These are phyloP conservation scores for Hyaloperonospora arabidopsidis DNA, from an alignment of 352 stramenopile species.

Conservation along the genomic window DNA sequence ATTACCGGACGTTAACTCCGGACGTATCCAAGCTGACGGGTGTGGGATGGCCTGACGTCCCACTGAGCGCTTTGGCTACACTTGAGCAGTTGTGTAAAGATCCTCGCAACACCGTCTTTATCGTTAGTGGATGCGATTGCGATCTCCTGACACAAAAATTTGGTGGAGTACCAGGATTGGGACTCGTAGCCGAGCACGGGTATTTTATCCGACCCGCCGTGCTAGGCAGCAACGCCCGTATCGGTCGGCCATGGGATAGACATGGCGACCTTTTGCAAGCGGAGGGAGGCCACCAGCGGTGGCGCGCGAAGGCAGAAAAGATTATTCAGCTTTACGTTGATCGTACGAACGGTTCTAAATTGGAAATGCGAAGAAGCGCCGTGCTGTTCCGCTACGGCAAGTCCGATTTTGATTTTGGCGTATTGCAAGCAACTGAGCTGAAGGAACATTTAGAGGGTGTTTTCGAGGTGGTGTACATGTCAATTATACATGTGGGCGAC, in stretches of 20 bases:
- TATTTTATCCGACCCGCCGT: conserved; percentile 89
- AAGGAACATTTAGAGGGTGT: conserved; percentile 95
- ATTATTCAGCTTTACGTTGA: conserved; percentile 98
- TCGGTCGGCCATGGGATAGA: conserved; percentile 63
- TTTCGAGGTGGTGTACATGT: conserved; percentile 44
- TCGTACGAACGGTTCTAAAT: conserved; percentile 95
- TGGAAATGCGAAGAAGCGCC: conserved; percentile 96
- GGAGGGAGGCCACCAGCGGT: conserved; percentile 63
- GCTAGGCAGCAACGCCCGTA: conserved; percentile 57
- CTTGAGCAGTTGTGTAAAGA: conserved; percentile 92
- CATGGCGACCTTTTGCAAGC: conserved; percentile 54
- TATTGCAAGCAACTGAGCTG: conserved; percentile 94
- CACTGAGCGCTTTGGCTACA: conserved; percentile 56
- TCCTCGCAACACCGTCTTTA: conserved; percentile 94
- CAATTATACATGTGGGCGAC: neutral
- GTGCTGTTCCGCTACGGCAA: conserved; percentile 98
- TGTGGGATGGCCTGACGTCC: conserved; percentile 70
- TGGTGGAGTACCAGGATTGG: conserved; percentile 90
- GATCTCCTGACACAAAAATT: conserved; percentile 93
- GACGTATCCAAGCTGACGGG: conserved; percentile 82
- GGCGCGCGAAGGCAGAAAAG: conserved; percentile 90
- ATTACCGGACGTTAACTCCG: conserved; percentile 94
- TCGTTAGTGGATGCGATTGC: conserved; percentile 95
- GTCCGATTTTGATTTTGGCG: conserved; percentile 97
- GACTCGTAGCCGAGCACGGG: conserved; percentile 96